A percentile compares a stretch with the other conserved stretches of the same genome.
Conservation (phyloP, 1,284 basidiomycete species). For the Spongiforma sp. region DNA sequence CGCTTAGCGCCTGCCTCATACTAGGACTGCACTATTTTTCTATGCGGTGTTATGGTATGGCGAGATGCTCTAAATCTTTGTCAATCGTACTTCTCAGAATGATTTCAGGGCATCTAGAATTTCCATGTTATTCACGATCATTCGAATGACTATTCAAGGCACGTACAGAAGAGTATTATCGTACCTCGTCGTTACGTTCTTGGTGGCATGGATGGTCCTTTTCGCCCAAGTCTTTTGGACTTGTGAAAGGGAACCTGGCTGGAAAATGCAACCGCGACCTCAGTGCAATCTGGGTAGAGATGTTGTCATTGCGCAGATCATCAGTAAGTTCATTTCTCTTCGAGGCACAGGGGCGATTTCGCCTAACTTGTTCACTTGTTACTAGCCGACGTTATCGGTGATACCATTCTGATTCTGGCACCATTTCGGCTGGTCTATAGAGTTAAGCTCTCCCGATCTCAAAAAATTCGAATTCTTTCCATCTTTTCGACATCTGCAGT, state of each 20-base stretch:
- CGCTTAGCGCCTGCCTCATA: neutral
- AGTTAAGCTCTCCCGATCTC: too few species aligned
- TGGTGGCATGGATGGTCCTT: neutral
- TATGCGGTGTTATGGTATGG: too few species aligned
- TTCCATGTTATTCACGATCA: too few species aligned
- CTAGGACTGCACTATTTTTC: conserved; percentile 2
- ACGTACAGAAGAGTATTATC: too few species aligned
- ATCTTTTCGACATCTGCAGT: too few species aligned
- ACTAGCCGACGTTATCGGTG: conserved; percentile 5
- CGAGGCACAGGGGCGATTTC: neutral
- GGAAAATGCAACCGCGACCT: too few species aligned
- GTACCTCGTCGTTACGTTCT: neutral
- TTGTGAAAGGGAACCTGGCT: too few species aligned
- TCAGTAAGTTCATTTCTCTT: neutral
- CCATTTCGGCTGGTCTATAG: conserved; percentile 2
- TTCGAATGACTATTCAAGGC: too few species aligned
- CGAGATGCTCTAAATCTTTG: neutral
- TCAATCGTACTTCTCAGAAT: neutral
- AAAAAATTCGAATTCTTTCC: too few species aligned
- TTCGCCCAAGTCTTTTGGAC: conserved; percentile 6
- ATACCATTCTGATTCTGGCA: conserved; percentile 1
- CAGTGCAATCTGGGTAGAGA: too few species aligned
- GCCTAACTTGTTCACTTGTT: neutral
- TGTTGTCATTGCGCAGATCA: neutral
- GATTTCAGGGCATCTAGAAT: neutral